A percentile compares a stretch with the other conserved stretches of the same genome.
Conservation (phyloP, 1,139 yeast genomes). For the Hemisphaericaspora xylanilytica region DNA sequence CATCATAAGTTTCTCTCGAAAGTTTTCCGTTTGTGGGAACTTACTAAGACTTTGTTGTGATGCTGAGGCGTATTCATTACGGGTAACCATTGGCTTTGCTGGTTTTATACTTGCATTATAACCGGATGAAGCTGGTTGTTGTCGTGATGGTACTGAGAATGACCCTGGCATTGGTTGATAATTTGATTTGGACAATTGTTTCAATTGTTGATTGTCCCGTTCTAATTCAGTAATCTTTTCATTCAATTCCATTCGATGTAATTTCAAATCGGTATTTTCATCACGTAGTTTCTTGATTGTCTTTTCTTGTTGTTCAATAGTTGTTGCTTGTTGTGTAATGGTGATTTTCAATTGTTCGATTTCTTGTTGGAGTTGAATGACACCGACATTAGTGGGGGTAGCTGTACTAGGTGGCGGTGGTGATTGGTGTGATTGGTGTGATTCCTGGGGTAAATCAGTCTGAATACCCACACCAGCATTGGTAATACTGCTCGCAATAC, state of each 20-base stretch:
- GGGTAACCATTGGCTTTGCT: constrained; percentile 37
- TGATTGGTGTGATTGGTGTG: too few relatives aligned
- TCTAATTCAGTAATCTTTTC: constrained; percentile 32
- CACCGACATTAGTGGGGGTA: background rate
- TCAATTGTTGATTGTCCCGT: constrained; percentile 19
- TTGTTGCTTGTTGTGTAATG: constrained; percentile 28
- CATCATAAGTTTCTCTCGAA: constrained; percentile 44
- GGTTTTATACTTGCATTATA: constrained; percentile 20
- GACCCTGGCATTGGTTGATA: too few relatives aligned
- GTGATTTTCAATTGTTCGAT: constrained; percentile 24
- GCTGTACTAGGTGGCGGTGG: too few relatives aligned
- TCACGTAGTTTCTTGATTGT: constrained; percentile 41
- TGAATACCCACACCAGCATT: constrained; percentile 10
- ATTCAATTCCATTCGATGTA: constrained; percentile 47
- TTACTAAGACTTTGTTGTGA: constrained; percentile 29
- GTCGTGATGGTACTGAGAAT: constrained; percentile 1
- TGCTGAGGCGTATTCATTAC: constrained; percentile 33
- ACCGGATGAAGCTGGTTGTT: background rate
- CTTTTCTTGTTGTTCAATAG: constrained; percentile 31
- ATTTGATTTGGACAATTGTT: constrained; percentile 8
- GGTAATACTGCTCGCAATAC: constrained; percentile 4
- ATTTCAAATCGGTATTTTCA: constrained; percentile 45
- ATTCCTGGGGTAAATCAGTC: background rate
- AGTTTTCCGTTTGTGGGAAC: constrained; percentile 28
- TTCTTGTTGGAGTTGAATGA: constrained; percentile 17